Base-by-base conservation (phyloP, 805 yeast genomes). In the Metschnikowia kofuensis region DNA sequence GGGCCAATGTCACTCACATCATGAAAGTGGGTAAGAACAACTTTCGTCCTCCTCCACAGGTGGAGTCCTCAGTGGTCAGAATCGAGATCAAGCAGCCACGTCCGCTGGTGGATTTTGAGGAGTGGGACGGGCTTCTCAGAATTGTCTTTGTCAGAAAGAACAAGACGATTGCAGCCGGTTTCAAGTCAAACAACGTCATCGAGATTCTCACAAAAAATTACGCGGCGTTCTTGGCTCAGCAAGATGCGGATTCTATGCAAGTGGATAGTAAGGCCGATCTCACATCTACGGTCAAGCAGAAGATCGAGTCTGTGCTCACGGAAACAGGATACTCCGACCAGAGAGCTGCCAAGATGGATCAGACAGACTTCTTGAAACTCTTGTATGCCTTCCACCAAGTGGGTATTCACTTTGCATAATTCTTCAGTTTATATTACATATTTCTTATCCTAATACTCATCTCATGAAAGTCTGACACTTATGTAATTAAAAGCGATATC, bases 11-110 rank as follows among this genome's bases (percentile, higher is more conserved):
- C 13, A 90, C 96, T 7, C 99, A 94, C 66, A 88, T 94, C 46
- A 94, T 94, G 99, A 94, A 94, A 69, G 99, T 94, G 30, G 98
- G 98, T 26, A 87, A 84, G 64, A 94, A 94, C 65, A 94, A 94
- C 64, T 94, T 94, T 75, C 79, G 97, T 59, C 99, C 99, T 26
- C 99, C 99, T 10, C 99, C 99, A 50, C 91, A 94, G 67, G 99
- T 94, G 49, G 99, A 94, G 67, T 90, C 97, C 0, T 85, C 96
- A 34, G 99, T 94, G 42, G 98, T 94, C 15, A 80, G 96, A 62
- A 82, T 94, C 35, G 98, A 92, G 68, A 84, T 94, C 49, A 94
- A 94, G 67, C 77, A 69, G 48, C 99, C 98, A 45, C 81, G 97
- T 58, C 99, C 99, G n/a, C 83, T 87, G 55, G 83, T 94, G 32